A percentile compares a stretch with the other conserved stretches of the same genome.
Conservation (phyloP, 306 rosid genomes). For the Astragalus glycyphyllos region DNA sequence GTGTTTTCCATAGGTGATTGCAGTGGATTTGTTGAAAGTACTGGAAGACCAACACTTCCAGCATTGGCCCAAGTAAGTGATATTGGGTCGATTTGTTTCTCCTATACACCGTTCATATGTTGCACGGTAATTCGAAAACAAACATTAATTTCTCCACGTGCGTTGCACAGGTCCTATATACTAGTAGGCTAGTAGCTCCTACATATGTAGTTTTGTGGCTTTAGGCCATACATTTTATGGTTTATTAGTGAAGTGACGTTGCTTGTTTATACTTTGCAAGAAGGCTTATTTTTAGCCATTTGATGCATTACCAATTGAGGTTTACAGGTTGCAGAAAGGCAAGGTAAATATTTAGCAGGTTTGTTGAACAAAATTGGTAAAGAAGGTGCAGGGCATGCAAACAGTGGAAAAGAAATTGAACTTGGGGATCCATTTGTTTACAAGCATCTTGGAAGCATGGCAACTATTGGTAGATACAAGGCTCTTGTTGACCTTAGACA, state of each 20-base stretch:
- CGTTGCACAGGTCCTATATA: no score
- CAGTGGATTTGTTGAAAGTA: conserved; percentile 91
- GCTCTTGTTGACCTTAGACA: conserved; percentile 99
- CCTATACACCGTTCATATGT: no score
- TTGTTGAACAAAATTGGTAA: conserved; percentile 73
- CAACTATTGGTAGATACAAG: conserved; percentile 85
- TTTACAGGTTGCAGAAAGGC: conserved; percentile 91
- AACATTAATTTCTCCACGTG: no score
- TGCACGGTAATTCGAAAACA: no score
- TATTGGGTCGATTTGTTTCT: no score
- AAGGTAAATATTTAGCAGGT: conserved; percentile 78
- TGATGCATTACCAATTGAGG: conserved; percentile 28
- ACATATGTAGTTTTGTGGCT: no score
- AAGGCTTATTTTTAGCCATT: conserved; percentile 12
- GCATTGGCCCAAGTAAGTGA: conserved; percentile 93
- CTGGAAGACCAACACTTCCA: conserved; percentile 82
- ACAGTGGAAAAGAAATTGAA: conserved; percentile 54
- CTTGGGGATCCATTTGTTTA: conserved; percentile 81
- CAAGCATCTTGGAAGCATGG: conserved; percentile 98
- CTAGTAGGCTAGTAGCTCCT: no score
- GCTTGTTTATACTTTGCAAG: background rate
- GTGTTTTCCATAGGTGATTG: conserved; percentile 92
- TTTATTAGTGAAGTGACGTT: conserved; percentile 11
- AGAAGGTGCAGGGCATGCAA: conserved; percentile 72
- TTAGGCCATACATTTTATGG: no score